phyloP scores from a whole-genome alignment of 176 grass and related monocot genomes.

The Juncus inflexus region DNA sequence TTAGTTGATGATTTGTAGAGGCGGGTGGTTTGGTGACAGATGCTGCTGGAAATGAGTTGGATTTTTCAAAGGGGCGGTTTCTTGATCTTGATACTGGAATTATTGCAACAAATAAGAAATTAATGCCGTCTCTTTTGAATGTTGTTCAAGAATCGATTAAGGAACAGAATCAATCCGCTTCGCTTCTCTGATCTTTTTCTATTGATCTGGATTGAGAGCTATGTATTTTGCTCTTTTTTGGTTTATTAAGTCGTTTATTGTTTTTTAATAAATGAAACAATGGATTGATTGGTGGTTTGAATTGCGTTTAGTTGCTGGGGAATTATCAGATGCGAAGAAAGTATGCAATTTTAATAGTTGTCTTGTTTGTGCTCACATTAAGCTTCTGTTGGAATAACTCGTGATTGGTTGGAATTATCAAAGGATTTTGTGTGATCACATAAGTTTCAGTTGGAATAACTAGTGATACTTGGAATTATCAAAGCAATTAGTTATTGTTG shows the following conservation, averaged over 20 bases:
- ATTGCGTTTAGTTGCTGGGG: neutral
- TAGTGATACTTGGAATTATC: too few relatives aligned
- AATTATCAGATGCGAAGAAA: too few relatives aligned
- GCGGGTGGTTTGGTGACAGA: constrained; percentile 88
- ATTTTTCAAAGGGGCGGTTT: constrained; percentile 85
- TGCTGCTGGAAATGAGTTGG: constrained; percentile 75
- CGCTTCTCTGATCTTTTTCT: constrained; percentile 42
- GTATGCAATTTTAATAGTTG: too few relatives aligned
- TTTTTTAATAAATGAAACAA: too few relatives aligned
- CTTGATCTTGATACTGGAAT: constrained; percentile 91
- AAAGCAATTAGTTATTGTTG: too few relatives aligned
- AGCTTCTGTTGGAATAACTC: too few relatives aligned
- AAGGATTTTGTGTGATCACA: too few relatives aligned
- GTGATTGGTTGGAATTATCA: too few relatives aligned
- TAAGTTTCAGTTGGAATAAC: too few relatives aligned
- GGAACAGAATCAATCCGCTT: constrained; percentile 49
- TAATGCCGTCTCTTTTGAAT: constrained; percentile 66
- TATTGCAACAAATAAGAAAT: constrained; percentile 65
- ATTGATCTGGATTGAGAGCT: neutral
- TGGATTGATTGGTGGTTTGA: neutral
- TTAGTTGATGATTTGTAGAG: constrained; percentile 40
- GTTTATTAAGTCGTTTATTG: neutral
- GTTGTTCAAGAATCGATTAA: constrained; percentile 63
- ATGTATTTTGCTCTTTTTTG: neutral
- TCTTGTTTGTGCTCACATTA: too few relatives aligned